Evolutionary conservation across 257 asterid genomes (phyloP).

Genomic region (Penstemon eatonii): DNA sequence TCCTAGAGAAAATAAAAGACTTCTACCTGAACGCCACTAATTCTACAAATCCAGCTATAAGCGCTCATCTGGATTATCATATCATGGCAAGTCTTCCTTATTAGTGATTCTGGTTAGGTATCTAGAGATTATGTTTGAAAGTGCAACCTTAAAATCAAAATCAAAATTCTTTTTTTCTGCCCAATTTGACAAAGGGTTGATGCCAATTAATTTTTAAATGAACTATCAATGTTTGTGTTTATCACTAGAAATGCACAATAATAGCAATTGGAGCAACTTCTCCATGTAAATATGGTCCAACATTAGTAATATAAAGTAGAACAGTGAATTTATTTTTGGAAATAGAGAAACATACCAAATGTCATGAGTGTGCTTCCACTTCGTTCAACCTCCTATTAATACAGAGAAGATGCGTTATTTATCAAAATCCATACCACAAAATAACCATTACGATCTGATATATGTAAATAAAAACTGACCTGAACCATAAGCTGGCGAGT

Average conservation of each 20-base stretch:
- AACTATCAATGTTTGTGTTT: not conserved
- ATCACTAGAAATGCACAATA: not conserved
- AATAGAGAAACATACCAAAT: conserved; percentile 52
- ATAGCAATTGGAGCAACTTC: conserved; percentile 5
- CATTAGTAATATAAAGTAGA: not conserved
- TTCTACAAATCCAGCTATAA: conserved; percentile 8
- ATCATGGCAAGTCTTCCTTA: not conserved
- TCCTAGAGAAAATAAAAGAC: not conserved
- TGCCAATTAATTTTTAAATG: not conserved
- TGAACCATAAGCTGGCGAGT: conserved; percentile 98
- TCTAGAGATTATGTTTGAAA: not conserved
- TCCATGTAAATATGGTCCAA: not conserved
- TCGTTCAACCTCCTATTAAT: conserved; percentile 83
- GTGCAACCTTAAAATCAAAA: not conserved
- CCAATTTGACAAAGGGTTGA: conserved; percentile 1
- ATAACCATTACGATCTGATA: conserved; percentile 10
- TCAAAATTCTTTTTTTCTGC: not conserved
- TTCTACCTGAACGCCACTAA: not conserved
- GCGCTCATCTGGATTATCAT: not conserved
- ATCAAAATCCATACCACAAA: conserved; percentile 6
- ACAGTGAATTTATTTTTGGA: not conserved
- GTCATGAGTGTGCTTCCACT: conserved; percentile 85
- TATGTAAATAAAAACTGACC: conserved; percentile 44
- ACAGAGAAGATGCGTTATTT: conserved; percentile 22
- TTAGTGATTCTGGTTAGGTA: not conserved